Conservation (phyloP, 2,329 filamentous ascomycete genomes). For the Fusarium torreyae region DNA sequence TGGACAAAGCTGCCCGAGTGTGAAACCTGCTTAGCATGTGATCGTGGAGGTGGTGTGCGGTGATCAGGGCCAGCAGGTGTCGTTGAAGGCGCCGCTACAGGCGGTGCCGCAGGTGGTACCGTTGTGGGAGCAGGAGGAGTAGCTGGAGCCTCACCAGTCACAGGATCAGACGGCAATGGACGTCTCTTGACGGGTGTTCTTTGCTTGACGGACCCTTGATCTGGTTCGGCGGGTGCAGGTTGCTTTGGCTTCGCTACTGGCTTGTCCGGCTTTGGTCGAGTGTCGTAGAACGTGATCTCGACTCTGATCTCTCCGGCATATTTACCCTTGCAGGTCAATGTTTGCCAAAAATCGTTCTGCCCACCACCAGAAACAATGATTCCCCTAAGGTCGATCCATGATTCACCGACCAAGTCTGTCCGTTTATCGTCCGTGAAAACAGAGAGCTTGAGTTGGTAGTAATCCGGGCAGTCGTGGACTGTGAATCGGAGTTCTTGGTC, state of each 20-base stretch:
- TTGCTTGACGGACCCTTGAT: constrained; percentile 60
- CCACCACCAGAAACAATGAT: constrained; percentile 90
- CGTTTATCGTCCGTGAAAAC: constrained; percentile 99
- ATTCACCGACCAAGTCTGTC: constrained; percentile 95
- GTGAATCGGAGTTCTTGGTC: constrained; percentile 97
- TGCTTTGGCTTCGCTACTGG: constrained; percentile 67
- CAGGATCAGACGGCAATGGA: constrained; percentile 85
- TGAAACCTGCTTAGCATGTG: constrained; percentile 59
- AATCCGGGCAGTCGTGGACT: constrained; percentile 96
- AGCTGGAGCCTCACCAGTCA: constrained; percentile 67
- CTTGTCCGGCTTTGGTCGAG: constrained; percentile 84
- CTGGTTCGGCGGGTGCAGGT: constrained; percentile 56
- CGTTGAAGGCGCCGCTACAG: constrained; percentile 49
- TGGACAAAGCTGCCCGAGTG: constrained; percentile 60
- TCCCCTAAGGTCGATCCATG: constrained; percentile 86
- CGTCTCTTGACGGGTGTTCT: constrained; percentile 82
- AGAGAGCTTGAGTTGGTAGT: constrained; percentile 94
- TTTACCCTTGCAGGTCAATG: constrained; percentile 88
- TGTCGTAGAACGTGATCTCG: constrained; percentile 97
- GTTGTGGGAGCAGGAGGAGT: constrained; percentile 21
- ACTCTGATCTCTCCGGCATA: constrained; percentile 96
- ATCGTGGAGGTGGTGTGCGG: constrained; percentile 65
- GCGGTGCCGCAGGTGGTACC: constrained; percentile 19
- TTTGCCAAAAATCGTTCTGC: constrained; percentile 95
- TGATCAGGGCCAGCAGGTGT: constrained; percentile 58